Evolutionary conservation across 1,284 basidiomycete species (phyloP).

Genomic region (Cystobasidium pallidum): DNA sequence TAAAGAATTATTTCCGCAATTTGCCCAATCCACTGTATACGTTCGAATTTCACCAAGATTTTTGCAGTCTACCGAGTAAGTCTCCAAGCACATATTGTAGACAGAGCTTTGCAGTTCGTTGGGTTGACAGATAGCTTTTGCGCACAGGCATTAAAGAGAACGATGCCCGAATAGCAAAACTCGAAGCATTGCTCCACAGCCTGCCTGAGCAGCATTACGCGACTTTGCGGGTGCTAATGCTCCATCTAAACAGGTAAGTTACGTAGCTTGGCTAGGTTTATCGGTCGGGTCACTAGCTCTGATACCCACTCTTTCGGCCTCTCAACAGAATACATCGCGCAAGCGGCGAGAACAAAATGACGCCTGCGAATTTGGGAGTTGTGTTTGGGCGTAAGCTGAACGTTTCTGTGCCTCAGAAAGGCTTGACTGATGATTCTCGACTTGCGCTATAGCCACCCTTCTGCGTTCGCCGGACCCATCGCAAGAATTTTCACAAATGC

Average conservation of each 20-base stretch:
- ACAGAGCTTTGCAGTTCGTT: background rate
- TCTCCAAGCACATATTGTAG: conserved; percentile 28
- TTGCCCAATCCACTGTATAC: conserved; percentile 90
- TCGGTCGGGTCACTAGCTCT: background rate
- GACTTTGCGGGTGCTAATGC: conserved; percentile 79
- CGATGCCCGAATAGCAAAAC: conserved; percentile 63
- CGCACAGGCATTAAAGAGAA: conserved; percentile 62
- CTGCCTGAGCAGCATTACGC: conserved; percentile 85
- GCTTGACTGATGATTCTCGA: background rate
- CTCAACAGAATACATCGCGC: conserved; percentile 67
- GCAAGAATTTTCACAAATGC: conserved; percentile 88
- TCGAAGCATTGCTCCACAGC: conserved; percentile 72
- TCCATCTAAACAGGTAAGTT: conserved; percentile 77
- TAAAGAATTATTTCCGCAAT: conserved; percentile 95
- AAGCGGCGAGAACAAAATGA: conserved; percentile 85
- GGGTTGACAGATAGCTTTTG: conserved; percentile 16
- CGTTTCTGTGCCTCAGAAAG: conserved; percentile 43
- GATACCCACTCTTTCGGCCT: background rate
- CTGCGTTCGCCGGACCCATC: conserved; percentile 84
- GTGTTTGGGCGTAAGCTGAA: conserved; percentile 90
- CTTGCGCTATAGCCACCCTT: conserved; percentile 72
- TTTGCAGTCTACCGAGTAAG: conserved; percentile 71
- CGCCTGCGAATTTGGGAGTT: conserved; percentile 93
- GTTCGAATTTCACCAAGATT: conserved; percentile 85
- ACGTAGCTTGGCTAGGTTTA: background rate